Evolutionary conservation across 768 basidiomycete genomes (phyloP), one percentile per base, ranked within the genome.

Genomic region (Tubosaeta sp.): DNA sequence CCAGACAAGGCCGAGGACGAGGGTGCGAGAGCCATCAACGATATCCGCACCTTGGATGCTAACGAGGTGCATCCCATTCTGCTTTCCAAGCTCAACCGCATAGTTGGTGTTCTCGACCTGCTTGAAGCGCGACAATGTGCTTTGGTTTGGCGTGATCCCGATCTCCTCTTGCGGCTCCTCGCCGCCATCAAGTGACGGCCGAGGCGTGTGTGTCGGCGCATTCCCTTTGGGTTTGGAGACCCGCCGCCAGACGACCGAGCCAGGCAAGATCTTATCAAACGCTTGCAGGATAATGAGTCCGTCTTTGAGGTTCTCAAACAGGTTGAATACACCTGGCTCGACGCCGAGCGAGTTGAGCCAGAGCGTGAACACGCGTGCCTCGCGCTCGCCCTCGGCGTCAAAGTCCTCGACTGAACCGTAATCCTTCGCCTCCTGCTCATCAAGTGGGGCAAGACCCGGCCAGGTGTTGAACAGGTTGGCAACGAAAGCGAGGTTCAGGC

Each of bases 41-140:
- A 99, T 95, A 69, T 98, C 95, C 2, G 95, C 85, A 12, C 97
- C 97, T 67, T 99, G 97, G 56, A 98, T 97, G 7, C 95, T 94
- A 43, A 99, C 94, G 55, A 99, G 74, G 66, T 90, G 91, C 90
- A 99, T 90, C 42, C 88, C 85, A 63, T 90, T 95, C 69, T 91
- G 86, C 69, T 86, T 91, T 4, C 84, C 95, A 14, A 99, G 84
- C 42, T 98, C 97, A 39, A 98, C 87, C 8, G 75, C 85, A 63
- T 99, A 98, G 70, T 98, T 99, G 41, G 92, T 97, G 72, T 99
- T 98, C 74, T 99, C 97, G 26, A 99, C 93, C 31, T 86, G 86
- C 76, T 99, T 99, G 80, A 98, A 99, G 48, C 92, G 79, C 37
- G 95, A 95, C 17, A 99, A 77, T 38, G 83, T 84, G 60, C 85